Percentiles rank a stretch among this genome's conserved stretches.
Conservation (phyloP, 345 rosid species). For the Leavenworthia alabamica region DNA sequence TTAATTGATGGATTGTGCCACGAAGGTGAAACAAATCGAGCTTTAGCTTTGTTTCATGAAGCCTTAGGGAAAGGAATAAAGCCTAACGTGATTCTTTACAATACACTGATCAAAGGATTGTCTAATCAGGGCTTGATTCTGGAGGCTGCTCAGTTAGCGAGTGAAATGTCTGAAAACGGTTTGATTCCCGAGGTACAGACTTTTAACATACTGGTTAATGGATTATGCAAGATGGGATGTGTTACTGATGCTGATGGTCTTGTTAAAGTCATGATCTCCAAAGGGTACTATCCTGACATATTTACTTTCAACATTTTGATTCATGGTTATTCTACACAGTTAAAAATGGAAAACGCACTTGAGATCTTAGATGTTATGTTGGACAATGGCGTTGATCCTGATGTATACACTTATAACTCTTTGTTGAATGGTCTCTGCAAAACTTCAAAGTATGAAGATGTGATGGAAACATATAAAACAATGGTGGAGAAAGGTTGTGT, state of each 20-base stretch:
- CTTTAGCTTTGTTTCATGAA: conserved; percentile 56
- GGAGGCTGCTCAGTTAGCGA: conserved; percentile 63
- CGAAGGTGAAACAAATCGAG: conserved; percentile 59
- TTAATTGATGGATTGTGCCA: conserved; percentile 66
- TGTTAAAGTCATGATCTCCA: conserved; percentile 54
- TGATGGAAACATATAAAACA: conserved; percentile 60
- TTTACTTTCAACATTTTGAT: conserved; percentile 85
- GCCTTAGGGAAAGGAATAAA: conserved; percentile 52
- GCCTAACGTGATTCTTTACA: conserved; percentile 55
- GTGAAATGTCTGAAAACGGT: conserved; percentile 60
- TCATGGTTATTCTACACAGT: conserved; percentile 68
- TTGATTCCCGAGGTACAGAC: conserved; percentile 65
- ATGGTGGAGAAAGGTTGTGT: conserved; percentile 64
- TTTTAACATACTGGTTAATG: conserved; percentile 71
- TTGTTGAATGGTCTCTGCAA: conserved; percentile 88
- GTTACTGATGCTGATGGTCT: conserved; percentile 68
- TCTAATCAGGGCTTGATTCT: conserved; percentile 64
- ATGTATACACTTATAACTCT: conserved; percentile 79
- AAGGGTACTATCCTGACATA: conserved; percentile 71
- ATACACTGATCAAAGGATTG: conserved; percentile 72
- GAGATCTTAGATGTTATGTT: conserved; percentile 63
- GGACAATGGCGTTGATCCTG: conserved; percentile 60
- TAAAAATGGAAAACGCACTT: conserved; percentile 68
- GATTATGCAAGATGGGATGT: conserved; percentile 87
- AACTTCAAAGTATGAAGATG: conserved; percentile 66